These are phyloP conservation scores for Plectosphaerella cucumerina DNA, from an alignment of 2,329 filamentous ascomycete species.

Conservation along the genomic window DNA sequence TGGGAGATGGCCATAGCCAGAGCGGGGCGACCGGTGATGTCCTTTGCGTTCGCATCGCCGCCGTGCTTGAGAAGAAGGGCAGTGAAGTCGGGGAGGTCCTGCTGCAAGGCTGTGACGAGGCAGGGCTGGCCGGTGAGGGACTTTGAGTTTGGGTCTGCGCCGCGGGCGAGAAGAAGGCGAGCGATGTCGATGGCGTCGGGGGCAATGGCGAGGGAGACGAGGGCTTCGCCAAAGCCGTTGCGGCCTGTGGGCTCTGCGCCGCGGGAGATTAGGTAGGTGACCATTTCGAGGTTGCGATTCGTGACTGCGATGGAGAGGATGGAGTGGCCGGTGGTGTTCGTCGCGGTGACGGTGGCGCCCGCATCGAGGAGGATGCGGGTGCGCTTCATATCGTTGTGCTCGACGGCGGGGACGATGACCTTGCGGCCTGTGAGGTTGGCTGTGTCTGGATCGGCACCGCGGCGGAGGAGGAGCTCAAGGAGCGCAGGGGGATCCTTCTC, in stretches of 20 bases:
- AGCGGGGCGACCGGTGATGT: slow-evolving; percentile 23
- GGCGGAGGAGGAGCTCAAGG: slow-evolving; percentile 21
- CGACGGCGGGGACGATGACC: slow-evolving; percentile 20
- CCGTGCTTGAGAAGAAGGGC: slow-evolving; percentile 25
- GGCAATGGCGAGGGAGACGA: slow-evolving; percentile 18
- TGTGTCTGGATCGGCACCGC: slow-evolving; percentile 23
- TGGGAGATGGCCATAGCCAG: slow-evolving; percentile 25
- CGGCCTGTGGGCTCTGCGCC: slow-evolving; percentile 13
- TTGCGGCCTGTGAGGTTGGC: slow-evolving; percentile 19
- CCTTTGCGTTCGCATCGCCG: slow-evolving; percentile 25
- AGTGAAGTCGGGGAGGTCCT: slow-evolving; percentile 20
- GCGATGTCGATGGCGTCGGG: slow-evolving; percentile 15
- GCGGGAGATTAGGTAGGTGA: slow-evolving; percentile 9
- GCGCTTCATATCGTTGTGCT: slow-evolving; percentile 14
- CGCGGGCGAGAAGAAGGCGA: slow-evolving; percentile 22
- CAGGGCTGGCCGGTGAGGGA: slow-evolving; percentile 19
- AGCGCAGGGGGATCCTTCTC: slow-evolving; percentile 19
- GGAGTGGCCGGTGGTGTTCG: slow-evolving; percentile 20
- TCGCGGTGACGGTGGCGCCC: slow-evolving; percentile 26
- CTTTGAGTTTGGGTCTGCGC: slow-evolving; percentile 22
- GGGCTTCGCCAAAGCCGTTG: slow-evolving; percentile 8
- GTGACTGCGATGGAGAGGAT: slow-evolving; percentile 20
- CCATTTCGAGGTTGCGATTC: slow-evolving; percentile 15
- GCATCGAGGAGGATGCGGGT: slow-evolving; percentile 20
- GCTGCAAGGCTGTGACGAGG: slow-evolving; percentile 22